A percentile compares a stretch with the other conserved stretches of the same genome.
phyloP scores from a whole-genome alignment of 1,139 yeast genomes.

The Saccharomyces hybrid region DNA sequence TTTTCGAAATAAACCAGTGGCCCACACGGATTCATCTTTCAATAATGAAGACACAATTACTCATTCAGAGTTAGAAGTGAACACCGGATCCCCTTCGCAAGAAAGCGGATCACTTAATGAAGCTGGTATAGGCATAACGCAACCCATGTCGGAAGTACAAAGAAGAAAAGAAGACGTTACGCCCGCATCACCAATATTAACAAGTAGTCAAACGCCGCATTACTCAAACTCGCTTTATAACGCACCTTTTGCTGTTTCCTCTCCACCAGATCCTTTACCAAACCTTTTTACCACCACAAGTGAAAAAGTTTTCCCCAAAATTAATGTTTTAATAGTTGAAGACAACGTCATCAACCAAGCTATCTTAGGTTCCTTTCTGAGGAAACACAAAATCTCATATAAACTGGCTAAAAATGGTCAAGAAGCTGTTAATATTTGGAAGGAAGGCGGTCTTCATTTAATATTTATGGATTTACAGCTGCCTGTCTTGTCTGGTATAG shows the following conservation, averaged over 20 bases:
- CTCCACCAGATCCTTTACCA: slow-evolving; percentile 4
- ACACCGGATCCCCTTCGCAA: background rate
- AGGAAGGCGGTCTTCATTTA: slow-evolving; percentile 83
- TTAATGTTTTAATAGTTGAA: slow-evolving; percentile 87
- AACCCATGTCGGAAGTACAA: slow-evolving; percentile 9
- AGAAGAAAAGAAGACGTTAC: slow-evolving; percentile 4
- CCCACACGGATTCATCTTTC: slow-evolving; percentile 1
- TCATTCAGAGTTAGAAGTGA: background rate
- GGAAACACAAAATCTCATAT: slow-evolving; percentile 78
- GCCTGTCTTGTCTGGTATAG: slow-evolving; percentile 89
- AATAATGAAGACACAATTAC: slow-evolving; percentile 4
- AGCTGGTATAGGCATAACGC: slow-evolving; percentile 17
- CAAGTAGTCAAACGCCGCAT: background rate
- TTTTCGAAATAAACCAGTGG: slow-evolving; percentile 5
- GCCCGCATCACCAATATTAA: slow-evolving; percentile 4
- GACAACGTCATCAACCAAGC: slow-evolving; percentile 93
- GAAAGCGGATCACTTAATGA: slow-evolving; percentile 12
- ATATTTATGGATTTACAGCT: slow-evolving; percentile 93
- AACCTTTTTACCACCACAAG: slow-evolving; percentile 15
- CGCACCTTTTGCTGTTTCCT: background rate
- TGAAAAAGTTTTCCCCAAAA: slow-evolving; percentile 51
- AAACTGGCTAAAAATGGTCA: slow-evolving; percentile 85
- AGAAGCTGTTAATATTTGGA: slow-evolving; percentile 90
- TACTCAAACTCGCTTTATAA: background rate
- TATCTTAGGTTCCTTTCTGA: slow-evolving; percentile 83